Evolutionary conservation across 345 rosid genomes (phyloP), one percentile per base, ranked within the genome.

Genomic region (Pseudoturritis turrita): DNA sequence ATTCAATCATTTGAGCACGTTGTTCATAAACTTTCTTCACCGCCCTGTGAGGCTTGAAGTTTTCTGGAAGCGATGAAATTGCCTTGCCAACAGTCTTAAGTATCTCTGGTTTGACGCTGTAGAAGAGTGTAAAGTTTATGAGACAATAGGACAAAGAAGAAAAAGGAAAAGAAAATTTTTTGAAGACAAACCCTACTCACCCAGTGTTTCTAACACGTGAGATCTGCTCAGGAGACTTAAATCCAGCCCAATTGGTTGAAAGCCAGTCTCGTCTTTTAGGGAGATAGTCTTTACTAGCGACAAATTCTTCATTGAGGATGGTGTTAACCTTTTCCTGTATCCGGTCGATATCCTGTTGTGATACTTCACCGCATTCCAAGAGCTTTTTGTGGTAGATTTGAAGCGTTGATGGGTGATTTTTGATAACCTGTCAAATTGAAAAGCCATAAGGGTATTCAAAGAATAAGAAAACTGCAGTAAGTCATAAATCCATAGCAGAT

Each of bases 51-150:
- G 89, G 87, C 79, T 86, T 90, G 63, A 90, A 85, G 62, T 72
- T 80, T 17, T 90, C 88, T 17, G 96, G 94, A 70, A 90, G 81
- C 2, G 73, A 60, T 14, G 94, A 80, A 50, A 90, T 83, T 54
- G 88, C 88, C 81, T 88, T 85, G 66, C 96, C 94, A 77, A 90
- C 89, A 72, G 81, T 83, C 85, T 86, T 88, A 77, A 90, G 83
- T 75, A 90, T 86, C 82, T 90, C 94, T 23, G 96, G 96, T 55
- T 88, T 85, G 47, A 90, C 94, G 47, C 96, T 88, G 84, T 66
- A 74, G 17, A 64, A 76, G 7, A 52, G 56, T 65, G 73, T 44
- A 66, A 57, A 7, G 60, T 43, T 59, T 31, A 23, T 3, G 25
- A 3, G 50, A 51, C 49, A 47, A 56, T 7, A 56, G 28, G 26